Evolutionary conservation across 2,329 filamentous ascomycete species (phyloP), one percentile per base, ranked within the genome.

Genomic region (Penicillium janthinellum): DNA sequence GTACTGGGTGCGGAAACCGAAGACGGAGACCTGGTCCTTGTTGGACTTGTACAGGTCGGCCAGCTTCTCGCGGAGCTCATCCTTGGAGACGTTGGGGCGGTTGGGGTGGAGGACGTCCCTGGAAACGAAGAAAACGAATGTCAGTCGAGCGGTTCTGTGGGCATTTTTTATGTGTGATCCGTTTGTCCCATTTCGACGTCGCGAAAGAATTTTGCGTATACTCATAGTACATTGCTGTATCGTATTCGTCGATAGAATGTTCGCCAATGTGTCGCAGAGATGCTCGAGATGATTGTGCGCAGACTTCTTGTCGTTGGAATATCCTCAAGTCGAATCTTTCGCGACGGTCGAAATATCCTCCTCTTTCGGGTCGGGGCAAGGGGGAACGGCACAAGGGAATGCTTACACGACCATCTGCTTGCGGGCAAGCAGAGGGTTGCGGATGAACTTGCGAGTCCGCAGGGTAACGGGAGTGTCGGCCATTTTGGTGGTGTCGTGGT

Each of bases 381-480:
- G 20, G 39, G 51, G 31, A 52, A 45, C 39, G 60, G 35, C 57
- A 58, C 3, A 62, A 58, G 62, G 66, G 61, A 56, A 62, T 66
- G 89, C 90, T 88, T 92, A 97, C 94, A 97, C 91, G 84, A 97
- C 94, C 92, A 98, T 96, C 90, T 98, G 94, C 88, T 96, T 96
- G 82, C 94, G 91, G 81, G 90, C 92, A 80, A 99, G 90, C 79
- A 99, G 92, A 82, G 95, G 91, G 89, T 99, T 99, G 86, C 93
- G 92, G 85, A 98, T 96, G 91, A 99, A 99, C 88, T 98, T 98
- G 91, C 95, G 94, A 84, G 95, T 99, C 86, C 95, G 88, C 84
- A 93, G 84, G 77, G 90, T 92, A 80, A 92, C 89, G 79, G 89
- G 77, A 73, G 78, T 82, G 80, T 91, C 89, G 84, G 93, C 90